These are phyloP conservation scores for Magnolia changhungtana DNA, from an alignment of 164 flowering plant species.

Conservation along the genomic window DNA sequence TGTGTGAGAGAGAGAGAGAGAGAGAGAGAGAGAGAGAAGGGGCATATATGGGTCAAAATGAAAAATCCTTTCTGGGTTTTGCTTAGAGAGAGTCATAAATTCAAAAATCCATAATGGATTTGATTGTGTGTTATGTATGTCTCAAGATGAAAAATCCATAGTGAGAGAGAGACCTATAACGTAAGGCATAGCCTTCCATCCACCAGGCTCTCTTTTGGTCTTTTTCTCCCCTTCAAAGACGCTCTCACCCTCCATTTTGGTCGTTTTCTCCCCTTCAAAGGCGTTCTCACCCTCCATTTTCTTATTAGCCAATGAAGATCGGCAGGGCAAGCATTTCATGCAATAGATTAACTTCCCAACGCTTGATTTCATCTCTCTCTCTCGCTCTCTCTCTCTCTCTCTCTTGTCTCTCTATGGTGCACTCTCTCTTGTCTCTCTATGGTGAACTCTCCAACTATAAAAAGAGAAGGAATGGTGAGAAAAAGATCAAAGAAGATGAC, in stretches of 20 bases:
- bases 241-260: background rate
- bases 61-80: too few species aligned
- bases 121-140: background rate
- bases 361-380: background rate
- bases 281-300: background rate
- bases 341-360: conserved; percentile 8
- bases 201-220: conserved; percentile 26
- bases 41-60: too few species aligned
- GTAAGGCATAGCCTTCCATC: conserved; percentile 41
- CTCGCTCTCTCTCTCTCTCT: background rate
- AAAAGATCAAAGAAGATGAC: background rate
- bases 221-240: background rate
- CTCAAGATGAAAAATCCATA: too few species aligned
- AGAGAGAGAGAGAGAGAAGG: conserved; percentile 5
- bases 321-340: conserved; percentile 8
- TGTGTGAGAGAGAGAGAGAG: background rate
- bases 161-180: conserved; percentile 24
- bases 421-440: background rate
- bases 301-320: background rate
- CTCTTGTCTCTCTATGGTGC: background rate
- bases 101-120: background rate
- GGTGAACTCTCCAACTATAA: too few species aligned
- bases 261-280: background rate
- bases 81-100: background rate
- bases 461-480: background rate